Evolutionary conservation across 495 filamentous ascomycete genomes (phyloP), one percentile per base, ranked within the genome.

Genomic region (Tetracladium setigerum): DNA sequence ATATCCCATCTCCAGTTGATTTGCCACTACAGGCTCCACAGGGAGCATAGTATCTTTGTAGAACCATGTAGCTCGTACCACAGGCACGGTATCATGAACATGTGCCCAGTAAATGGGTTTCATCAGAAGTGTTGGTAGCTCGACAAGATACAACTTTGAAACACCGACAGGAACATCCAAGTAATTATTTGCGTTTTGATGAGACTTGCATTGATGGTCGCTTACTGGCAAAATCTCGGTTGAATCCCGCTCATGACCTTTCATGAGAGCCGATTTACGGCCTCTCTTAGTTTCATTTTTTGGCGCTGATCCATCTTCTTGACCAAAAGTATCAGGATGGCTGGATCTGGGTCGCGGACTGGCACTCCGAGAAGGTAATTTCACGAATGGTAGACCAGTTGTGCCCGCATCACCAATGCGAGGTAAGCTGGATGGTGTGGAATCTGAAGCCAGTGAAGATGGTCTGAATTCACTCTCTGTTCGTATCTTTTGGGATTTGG

Each of bases 51-150:
- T 89, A 58, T 95, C 89, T 59, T 82, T 84, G 63, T 96, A 97
- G 59, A 98, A 97, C 92, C 92, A 98, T 0, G 92, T 97, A 1
- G 86, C 89, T 34, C 92, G 78, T 57, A 86, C 67, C 7, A 96
- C 90, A 9, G 73, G 70, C 8, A 87, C 83, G 13, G 95, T 76
- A 58, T 98, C 92, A 53, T 95, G 86, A 16, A 96, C 75, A n/a
- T 92, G 91, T 30, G 82, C 89, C 92, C 92, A 98, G 57, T 98
- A 98, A 34, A 97, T 96, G 0, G 92, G 92, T 61, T 90, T 84
- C 89, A 98, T 96, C 66, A 86, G 65, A 10, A 83, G 62, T 6
- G 66, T 61, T 12, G 71, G 74, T n/a, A 82, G 58, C 24, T 74
- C 63, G 4, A 81, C 74, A 17, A 78, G 52, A 52, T 81, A 86